Base-by-base conservation (phyloP, 2,329 filamentous ascomycete species). In the Aspergillus proliferans region DNA sequence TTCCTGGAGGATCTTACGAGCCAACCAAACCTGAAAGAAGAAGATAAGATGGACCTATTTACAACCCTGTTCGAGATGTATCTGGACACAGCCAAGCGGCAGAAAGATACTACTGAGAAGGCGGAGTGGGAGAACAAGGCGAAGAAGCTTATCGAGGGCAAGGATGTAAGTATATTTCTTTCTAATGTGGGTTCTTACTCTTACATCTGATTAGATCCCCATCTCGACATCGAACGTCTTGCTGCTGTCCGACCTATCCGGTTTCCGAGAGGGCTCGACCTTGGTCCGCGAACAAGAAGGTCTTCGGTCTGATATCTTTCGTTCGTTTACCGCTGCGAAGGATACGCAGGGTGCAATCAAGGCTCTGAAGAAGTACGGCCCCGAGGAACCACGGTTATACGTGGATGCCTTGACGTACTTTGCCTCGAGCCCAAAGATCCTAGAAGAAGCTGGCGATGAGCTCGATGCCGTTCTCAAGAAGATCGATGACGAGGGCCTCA, bases 21-120 rank as follows among this genome's bases (percentile, higher is more conserved):
- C 45, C 85, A 90, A 50, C 76, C 83, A 18, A 78, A 80, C 19
- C 70, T 95, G n/a, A 83, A 82, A 18, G 77, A 87, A 33, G 79
- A 83, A 7, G 87, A 96, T 64, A 87, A 84, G 54, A 81, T 85
- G 1, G 94, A 98, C 66, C 77, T 98, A 14, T 93, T 93, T 63
- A 97, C 92, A 0, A 96, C 94, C 0, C 70, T 98, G 12, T 97
- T 98, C 63, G 94, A 98, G 68, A 97, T 98, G 87, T 98, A 97
- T 64, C 76, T 98, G 7, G 87, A 95, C 67, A 93, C 90, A 59
- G 87, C 92, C 19, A 86, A 84, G 51, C 82, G 85, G 50, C 85
- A 85, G 61, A 87, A 84, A 60, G 84, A 84, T 48, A 43, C 69
- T 68, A 64, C 68, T 30, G 79, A 90, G 53, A 84, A 85, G 55